phyloP scores from a whole-genome alignment of 169 alveolate genomes.

The Cryptosporidium muris region DNA sequence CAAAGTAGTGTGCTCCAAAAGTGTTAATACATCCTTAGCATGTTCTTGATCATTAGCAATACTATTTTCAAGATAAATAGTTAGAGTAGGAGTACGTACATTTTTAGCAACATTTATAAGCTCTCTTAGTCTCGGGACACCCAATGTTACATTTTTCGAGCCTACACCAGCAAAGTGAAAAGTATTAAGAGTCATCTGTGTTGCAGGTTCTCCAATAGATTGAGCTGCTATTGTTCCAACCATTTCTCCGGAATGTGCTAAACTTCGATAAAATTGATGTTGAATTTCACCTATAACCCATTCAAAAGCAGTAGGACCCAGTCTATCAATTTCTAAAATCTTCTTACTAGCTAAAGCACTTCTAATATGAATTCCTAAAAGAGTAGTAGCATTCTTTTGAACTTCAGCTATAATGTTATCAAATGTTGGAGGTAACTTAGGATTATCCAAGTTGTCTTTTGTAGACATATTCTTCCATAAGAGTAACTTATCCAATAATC shows the following conservation, averaged over 20 bases:
- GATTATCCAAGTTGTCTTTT: conserved; percentile 72
- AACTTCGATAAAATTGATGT: conserved; percentile 91
- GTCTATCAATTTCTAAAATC: conserved; percentile 92
- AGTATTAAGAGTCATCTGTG: conserved; percentile 99
- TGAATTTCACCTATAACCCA: conserved; percentile 98
- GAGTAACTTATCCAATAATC: conserved; percentile 53
- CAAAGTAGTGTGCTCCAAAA: conserved; percentile 94
- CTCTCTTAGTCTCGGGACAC: conserved; percentile 99
- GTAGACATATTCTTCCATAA: conserved; percentile 37
- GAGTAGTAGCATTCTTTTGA: conserved; percentile 89
- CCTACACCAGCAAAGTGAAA: conserved; percentile 99
- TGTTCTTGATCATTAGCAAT: conserved; percentile 88
- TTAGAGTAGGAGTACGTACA: conserved; percentile 97
- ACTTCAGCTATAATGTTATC: conserved; percentile 83
- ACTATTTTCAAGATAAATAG: conserved; percentile 89
- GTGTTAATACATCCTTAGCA: conserved; percentile 93
- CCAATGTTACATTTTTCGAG: conserved; percentile 99
- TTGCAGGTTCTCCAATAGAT: conserved; percentile 99
- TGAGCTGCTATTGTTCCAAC: conserved; percentile 99
- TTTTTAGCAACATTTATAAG: conserved; percentile 97
- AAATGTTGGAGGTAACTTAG: conserved; percentile 77
- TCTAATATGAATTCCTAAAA: conserved; percentile 94
- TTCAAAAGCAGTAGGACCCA: conserved; percentile 92
- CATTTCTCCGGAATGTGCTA: conserved; percentile 99
- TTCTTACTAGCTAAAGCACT: conserved; percentile 91